Evolutionary conservation across 345 rosid genomes (phyloP).

Genomic region (Murraya koenigii): DNA sequence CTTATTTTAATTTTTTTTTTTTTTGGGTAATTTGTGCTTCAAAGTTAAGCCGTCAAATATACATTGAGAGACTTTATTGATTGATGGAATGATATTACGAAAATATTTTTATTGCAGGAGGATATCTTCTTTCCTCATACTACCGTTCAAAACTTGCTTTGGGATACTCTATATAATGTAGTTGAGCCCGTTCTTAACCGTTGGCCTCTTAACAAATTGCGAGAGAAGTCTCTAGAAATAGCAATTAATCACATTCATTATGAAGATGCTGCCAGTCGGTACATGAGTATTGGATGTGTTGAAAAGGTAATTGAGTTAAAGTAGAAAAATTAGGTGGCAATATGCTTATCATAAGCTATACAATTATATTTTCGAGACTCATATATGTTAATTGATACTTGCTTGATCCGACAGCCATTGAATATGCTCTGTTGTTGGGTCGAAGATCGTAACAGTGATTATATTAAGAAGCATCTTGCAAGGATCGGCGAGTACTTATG

Average conservation of each 20-base stretch:
- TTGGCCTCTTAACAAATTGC: slow-evolving; percentile 41
- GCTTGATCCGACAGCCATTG: slow-evolving; percentile 18
- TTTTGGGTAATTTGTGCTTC: no score
- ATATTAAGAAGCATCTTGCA: slow-evolving; percentile 56
- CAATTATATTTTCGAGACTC: not conserved
- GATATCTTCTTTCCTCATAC: slow-evolving; percentile 46
- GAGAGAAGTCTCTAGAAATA: slow-evolving; percentile 34
- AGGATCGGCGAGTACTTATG: slow-evolving; percentile 35
- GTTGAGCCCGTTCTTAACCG: slow-evolving; percentile 42
- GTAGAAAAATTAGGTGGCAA: not conserved
- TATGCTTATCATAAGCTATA: not conserved
- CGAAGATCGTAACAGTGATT: slow-evolving; percentile 57
- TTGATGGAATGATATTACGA: not conserved
- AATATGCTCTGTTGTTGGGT: slow-evolving; percentile 72
- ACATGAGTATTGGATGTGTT: slow-evolving; percentile 40
- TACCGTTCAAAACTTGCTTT: slow-evolving; percentile 35
- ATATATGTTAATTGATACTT: not conserved
- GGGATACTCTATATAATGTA: slow-evolving; percentile 32
- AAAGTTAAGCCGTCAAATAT: not conserved
- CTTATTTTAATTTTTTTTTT: no score
- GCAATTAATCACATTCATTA: slow-evolving; percentile 39
- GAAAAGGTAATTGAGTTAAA: slow-evolving; percentile 28
- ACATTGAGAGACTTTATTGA: not conserved
- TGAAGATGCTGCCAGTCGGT: slow-evolving; percentile 43
- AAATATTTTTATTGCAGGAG: slow-evolving; percentile 27